Percentiles rank a stretch among this genome's conserved stretches.
These are phyloP conservation scores for Graphilbum sp. DNA, from an alignment of 2,329 filamentous ascomycete genomes.

Conservation along the genomic window DNA sequence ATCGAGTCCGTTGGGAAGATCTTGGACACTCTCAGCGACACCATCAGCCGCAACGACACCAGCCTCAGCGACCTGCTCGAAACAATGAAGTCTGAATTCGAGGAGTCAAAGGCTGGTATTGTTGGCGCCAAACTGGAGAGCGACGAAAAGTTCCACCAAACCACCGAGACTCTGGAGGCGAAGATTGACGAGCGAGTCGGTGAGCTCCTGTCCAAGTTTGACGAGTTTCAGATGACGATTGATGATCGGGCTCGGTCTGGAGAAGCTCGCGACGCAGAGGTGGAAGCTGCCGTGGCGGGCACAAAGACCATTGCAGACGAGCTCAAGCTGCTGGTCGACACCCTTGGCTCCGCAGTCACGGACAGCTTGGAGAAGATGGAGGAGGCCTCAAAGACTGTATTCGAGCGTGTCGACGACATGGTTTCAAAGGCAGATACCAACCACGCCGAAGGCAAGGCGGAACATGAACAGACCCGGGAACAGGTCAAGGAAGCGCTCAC, in stretches of 20 bases:
- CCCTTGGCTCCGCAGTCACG: conserved; percentile 62
- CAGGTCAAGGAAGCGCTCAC: conserved; percentile 61
- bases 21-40: conserved; percentile 49
- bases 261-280: conserved; percentile 56
- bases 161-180: conserved; percentile 33
- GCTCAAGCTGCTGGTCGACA: conserved; percentile 71
- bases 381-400: conserved; percentile 74
- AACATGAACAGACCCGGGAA: conserved; percentile 70
- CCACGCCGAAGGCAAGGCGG: conserved; percentile 54
- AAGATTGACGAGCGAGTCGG: conserved; percentile 52
- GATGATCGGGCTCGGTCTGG: conserved; percentile 59
- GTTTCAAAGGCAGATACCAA: conserved; percentile 60
- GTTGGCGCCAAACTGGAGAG: conserved; percentile 68
- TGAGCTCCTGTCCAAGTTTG: conserved; percentile 73
- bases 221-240: conserved; percentile 60
- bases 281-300: conserved; percentile 55
- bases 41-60: conserved; percentile 39
- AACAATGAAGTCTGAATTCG: conserved; percentile 70
- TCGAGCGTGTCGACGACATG: conserved; percentile 66
- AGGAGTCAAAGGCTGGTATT: conserved; percentile 66
- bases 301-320: conserved; percentile 77
- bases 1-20: conserved; percentile 58
- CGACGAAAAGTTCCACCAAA: conserved; percentile 56
- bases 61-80: conserved; percentile 58
- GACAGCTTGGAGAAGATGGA: conserved; percentile 77